Evolutionary conservation across 2,329 filamentous ascomycete genomes (phyloP).

Genomic region (Penicillium sp.): DNA sequence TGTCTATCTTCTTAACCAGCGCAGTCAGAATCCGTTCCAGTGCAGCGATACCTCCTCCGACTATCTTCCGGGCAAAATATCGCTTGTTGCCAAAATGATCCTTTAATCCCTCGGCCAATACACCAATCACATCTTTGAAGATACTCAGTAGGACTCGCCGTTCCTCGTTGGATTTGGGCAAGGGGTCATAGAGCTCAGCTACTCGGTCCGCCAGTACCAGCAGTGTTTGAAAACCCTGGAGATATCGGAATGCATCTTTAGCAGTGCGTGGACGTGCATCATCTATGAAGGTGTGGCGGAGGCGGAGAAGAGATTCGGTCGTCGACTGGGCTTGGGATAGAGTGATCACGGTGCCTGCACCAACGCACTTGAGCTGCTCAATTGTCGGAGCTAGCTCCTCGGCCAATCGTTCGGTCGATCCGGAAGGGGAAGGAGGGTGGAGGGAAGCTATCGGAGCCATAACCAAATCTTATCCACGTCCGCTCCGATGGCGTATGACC

Average conservation of each 20-base stretch:
- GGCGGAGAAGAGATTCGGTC: conserved; percentile 59
- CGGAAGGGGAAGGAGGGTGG: conserved; percentile 30
- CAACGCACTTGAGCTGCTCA: conserved; percentile 37
- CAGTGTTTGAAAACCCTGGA: conserved; percentile 73
- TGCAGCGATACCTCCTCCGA: conserved; percentile 74
- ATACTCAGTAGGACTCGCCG: conserved; percentile 68
- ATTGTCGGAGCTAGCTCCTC: conserved; percentile 41
- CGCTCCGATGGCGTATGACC: conserved; percentile 30
- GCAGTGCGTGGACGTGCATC: conserved; percentile 49
- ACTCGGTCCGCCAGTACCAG: conserved; percentile 68
- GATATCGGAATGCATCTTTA: conserved; percentile 80
- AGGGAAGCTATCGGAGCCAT: conserved; percentile 29
- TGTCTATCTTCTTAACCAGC: conserved; percentile 60
- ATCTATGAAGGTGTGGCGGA: conserved; percentile 65
- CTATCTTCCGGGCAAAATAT: conserved; percentile 76
- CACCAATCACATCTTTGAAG: conserved; percentile 56
- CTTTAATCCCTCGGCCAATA: conserved; percentile 72
- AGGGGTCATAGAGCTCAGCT: conserved; percentile 68
- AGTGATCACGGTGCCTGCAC: conserved; percentile 29
- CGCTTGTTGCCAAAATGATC: conserved; percentile 81
- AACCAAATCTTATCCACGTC: conserved; percentile 37
- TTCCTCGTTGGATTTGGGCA: conserved; percentile 59
- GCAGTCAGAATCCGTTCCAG: conserved; percentile 68
- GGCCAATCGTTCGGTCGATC: conserved; percentile 36
- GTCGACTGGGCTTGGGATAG: conserved; percentile 44